phyloP scores from a whole-genome alignment of 345 rosid species.

The Salix caprea region DNA sequence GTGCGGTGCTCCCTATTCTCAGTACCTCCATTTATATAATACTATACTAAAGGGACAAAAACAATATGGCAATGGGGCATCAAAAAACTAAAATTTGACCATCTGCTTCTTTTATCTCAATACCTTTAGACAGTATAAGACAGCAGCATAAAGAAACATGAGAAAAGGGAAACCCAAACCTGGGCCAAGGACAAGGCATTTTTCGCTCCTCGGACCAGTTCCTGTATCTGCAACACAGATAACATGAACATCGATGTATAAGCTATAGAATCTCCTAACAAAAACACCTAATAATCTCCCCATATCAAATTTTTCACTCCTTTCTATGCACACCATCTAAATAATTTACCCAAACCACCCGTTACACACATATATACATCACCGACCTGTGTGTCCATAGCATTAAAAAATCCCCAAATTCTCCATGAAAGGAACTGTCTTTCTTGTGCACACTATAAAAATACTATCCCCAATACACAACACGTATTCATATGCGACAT shows the following conservation, averaged over 20 bases:
- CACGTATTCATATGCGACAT: neutral
- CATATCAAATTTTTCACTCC: neutral
- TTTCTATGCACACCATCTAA: neutral
- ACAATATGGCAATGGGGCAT: neutral
- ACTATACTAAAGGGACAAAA: neutral
- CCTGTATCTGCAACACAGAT: slow-evolving; percentile 61
- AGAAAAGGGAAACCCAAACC: slow-evolving; percentile 40
- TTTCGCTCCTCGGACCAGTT: slow-evolving; percentile 56
- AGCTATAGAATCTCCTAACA: neutral
- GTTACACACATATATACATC: neutral
- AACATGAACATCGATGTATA: neutral
- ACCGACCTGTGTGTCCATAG: neutral
- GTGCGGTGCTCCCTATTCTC: slow-evolving; percentile 17
- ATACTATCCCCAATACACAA: neutral
- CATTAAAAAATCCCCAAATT: neutral
- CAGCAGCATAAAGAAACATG: slow-evolving; percentile 2
- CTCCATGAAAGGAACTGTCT: neutral
- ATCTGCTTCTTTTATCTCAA: slow-evolving; percentile 9
- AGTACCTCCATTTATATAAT: slow-evolving; percentile 2
- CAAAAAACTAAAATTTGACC: slow-evolving; percentile 16
- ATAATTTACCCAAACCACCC: neutral
- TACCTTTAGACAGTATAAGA: neutral
- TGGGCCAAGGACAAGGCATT: slow-evolving; percentile 85
- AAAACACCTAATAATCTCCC: slow-evolving; percentile 5
- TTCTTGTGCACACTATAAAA: neutral